Percentiles rank a stretch among this genome's conserved stretches.
Conservation (phyloP, 345 rosid species). For the Eucalyptus pumila region DNA sequence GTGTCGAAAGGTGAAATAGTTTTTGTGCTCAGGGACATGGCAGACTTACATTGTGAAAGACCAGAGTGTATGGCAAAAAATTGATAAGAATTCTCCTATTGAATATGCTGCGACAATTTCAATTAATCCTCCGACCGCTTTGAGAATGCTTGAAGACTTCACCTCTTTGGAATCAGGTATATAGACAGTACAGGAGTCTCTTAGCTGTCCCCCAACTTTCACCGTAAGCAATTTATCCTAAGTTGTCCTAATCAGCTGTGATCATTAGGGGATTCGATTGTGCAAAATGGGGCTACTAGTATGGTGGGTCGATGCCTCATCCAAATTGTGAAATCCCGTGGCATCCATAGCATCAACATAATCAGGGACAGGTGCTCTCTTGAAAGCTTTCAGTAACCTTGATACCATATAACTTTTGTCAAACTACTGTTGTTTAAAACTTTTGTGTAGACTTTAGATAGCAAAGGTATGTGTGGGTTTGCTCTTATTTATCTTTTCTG, state of each 20-base stretch:
- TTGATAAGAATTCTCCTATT: conserved; percentile 50
- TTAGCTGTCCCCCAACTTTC: neutral
- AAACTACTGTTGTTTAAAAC: neutral
- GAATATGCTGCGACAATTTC: conserved; percentile 87
- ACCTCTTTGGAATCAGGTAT: conserved; percentile 47
- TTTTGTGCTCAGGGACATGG: conserved; percentile 52
- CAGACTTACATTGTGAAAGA: conserved; percentile 75
- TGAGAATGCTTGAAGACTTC: conserved; percentile 90
- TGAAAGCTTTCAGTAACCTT: neutral
- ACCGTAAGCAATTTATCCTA: neutral
- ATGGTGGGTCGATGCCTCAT: conserved; percentile 85
- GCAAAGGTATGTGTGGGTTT: too few species aligned
- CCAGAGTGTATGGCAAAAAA: conserved; percentile 70
- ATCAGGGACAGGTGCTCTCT: conserved; percentile 77
- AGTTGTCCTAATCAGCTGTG: neutral
- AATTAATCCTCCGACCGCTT: conserved; percentile 88
- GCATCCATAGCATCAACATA: conserved; percentile 61
- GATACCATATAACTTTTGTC: neutral
- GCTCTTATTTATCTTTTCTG: too few species aligned
- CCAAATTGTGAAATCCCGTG: conserved; percentile 64
- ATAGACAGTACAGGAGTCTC: neutral
- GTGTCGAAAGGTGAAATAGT: neutral
- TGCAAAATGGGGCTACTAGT: conserved; percentile 94
- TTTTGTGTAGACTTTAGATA: neutral
- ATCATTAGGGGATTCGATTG: conserved; percentile 61